Percentiles rank a stretch among this genome's conserved stretches.
Evolutionary conservation across 2,329 filamentous ascomycete species (phyloP).

Genomic region (Pseudocercospora vitis): DNA sequence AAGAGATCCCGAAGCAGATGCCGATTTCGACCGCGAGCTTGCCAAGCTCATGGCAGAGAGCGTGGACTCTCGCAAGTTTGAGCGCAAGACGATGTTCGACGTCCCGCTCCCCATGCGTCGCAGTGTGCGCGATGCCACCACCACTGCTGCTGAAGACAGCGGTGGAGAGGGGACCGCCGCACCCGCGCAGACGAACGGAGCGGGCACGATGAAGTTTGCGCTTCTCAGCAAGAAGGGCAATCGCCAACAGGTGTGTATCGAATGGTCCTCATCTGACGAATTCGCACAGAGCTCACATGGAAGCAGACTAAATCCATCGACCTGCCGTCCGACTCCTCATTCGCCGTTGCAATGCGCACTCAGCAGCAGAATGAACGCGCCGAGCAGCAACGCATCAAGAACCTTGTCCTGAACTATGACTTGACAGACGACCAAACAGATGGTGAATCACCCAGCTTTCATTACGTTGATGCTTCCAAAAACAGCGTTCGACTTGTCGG

Average conservation of each 20-base stretch:
- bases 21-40: conserved; percentile 96
- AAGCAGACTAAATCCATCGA: conserved; percentile 83
- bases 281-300: no score
- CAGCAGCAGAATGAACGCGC: conserved; percentile 94
- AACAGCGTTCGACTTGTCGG: conserved; percentile 48
- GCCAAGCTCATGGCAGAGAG: conserved; percentile 99
- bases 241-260: conserved; percentile 80
- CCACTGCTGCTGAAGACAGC: conserved; percentile 43
- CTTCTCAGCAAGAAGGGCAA: conserved; percentile 95
- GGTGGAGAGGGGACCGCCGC: conserved; percentile 41
- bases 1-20: conserved; percentile 88
- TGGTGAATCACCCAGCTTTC: conserved; percentile 57
- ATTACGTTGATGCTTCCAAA: conserved; percentile 45
- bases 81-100: conserved; percentile 91
- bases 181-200: conserved; percentile 37
- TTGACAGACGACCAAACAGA: conserved; percentile 76
- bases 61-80: conserved; percentile 90
- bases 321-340: conserved; percentile 84
- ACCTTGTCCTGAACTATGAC: conserved; percentile 93
- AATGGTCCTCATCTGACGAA: no score
- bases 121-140: conserved; percentile 56
- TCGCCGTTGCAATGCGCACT: conserved; percentile 92
- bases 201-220: conserved; percentile 89
- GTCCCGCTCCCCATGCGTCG: conserved; percentile 91
- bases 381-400: conserved; percentile 98